Evolutionary conservation across 441 rosid genomes (phyloP).

Genomic region (Bruguiera hainesii): DNA sequence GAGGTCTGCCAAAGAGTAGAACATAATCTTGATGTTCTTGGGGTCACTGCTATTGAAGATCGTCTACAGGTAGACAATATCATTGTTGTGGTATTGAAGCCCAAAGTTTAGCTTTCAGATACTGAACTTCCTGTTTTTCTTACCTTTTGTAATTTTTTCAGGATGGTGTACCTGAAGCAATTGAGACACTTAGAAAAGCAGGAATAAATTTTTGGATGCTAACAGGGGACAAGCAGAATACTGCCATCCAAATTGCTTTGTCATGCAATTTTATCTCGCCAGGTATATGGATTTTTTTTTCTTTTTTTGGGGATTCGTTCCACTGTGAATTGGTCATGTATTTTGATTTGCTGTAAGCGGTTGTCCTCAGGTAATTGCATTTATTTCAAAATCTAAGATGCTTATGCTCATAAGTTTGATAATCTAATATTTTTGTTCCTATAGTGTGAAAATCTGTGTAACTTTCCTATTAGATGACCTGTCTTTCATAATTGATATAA

Average conservation of each 20-base stretch:
- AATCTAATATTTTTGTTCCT: slow-evolving; percentile 1
- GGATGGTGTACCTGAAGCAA: slow-evolving; percentile 84
- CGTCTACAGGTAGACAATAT: slow-evolving; percentile 71
- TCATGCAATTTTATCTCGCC: slow-evolving; percentile 69
- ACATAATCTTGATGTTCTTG: slow-evolving; percentile 84
- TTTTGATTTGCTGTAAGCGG: not conserved
- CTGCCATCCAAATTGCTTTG: slow-evolving; percentile 79
- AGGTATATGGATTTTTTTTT: slow-evolving; percentile 24
- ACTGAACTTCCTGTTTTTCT: slow-evolving; percentile 3
- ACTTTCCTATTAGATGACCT: not conserved
- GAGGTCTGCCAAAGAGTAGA: slow-evolving; percentile 96
- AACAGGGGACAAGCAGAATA: slow-evolving; percentile 81
- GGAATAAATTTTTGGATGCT: slow-evolving; percentile 85
- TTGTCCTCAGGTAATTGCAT: not conserved
- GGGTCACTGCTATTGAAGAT: slow-evolving; percentile 98
- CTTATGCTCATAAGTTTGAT: not conserved
- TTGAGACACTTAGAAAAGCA: slow-evolving; percentile 72
- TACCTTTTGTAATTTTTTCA: slow-evolving; percentile 10
- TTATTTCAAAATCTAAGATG: not conserved
- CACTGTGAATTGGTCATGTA: not conserved
- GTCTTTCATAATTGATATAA: not conserved
- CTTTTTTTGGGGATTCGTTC: not conserved
- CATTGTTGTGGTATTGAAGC: slow-evolving; percentile 19
- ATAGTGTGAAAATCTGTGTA: not conserved
- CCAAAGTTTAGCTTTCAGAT: slow-evolving; percentile 12